phyloP scores from a whole-genome alignment of 1,284 basidiomycete species.

The Malassezia yamatoensis region DNA sequence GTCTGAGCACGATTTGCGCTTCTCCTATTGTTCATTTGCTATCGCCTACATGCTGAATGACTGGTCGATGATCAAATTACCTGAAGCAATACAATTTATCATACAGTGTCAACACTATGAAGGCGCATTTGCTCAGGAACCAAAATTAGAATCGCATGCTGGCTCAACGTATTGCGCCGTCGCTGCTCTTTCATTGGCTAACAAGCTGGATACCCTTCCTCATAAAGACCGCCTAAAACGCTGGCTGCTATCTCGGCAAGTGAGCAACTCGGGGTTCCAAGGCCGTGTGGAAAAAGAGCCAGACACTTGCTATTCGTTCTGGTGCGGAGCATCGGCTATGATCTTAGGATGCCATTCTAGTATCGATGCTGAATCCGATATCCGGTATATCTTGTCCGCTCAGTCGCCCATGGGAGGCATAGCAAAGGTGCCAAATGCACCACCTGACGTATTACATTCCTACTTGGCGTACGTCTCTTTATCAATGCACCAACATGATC shows the following conservation, averaged over 20 bases:
- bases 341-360: constrained; percentile 24
- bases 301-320: constrained; percentile 46
- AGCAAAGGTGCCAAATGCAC: constrained; percentile 30
- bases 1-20: constrained; percentile 65
- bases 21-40: constrained; percentile 77
- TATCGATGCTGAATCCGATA: constrained; percentile 25
- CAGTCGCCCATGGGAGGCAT: constrained; percentile 38
- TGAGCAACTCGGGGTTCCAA: constrained; percentile 13
- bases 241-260: constrained; percentile 20
- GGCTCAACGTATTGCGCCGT: constrained; percentile 87
- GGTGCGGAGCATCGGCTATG: constrained; percentile 33
- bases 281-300: constrained; percentile 13
- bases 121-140: constrained; percentile 77
- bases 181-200: constrained; percentile 60
- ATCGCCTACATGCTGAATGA: constrained; percentile 67
- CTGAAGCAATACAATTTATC: constrained; percentile 59
- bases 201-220: constrained; percentile 8
- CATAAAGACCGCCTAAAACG: not conserved
- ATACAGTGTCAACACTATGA: constrained; percentile 60
- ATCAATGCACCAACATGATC: constrained; percentile 23
- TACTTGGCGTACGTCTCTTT: constrained; percentile 38
- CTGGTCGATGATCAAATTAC: constrained; percentile 63
- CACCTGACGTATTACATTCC: constrained; percentile 40
- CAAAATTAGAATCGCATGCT: constrained; percentile 76
- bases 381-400: constrained; percentile 27